phyloP scores from a whole-genome alignment of 1,139 yeast genomes.

The Debaryomycetaceae sp. region DNA sequence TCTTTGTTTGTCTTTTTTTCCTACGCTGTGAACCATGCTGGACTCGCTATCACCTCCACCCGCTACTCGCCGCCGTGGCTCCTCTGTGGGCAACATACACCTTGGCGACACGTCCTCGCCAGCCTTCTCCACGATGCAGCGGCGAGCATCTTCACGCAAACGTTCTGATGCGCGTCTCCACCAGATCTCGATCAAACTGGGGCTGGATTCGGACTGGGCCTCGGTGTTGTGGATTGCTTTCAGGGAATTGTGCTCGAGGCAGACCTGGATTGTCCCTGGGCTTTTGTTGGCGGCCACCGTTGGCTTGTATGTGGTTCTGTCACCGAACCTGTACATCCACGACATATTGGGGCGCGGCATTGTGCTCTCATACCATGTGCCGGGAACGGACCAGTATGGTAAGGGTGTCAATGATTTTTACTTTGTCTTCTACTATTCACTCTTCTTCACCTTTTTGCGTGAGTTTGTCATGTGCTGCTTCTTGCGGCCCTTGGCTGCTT shows the following conservation, averaged over 20 bases:
- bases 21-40: too few relatives aligned
- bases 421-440: constrained; percentile 75
- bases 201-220: constrained; percentile 39
- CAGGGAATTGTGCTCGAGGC: constrained; percentile 60
- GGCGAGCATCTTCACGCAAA: constrained; percentile 29
- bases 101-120: constrained; percentile 57
- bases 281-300: constrained; percentile 37
- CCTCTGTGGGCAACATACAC: constrained; percentile 55
- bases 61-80: constrained; percentile 38
- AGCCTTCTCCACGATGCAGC: constrained; percentile 44
- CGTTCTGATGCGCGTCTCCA: constrained; percentile 31
- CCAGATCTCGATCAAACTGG: constrained; percentile 23
- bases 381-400: constrained; percentile 61
- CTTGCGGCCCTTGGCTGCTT: constrained; percentile 64
- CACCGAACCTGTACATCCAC: constrained; percentile 55
- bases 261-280: constrained; percentile 78
- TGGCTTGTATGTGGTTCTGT: constrained; percentile 39
- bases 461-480: constrained; percentile 86
- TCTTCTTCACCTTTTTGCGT: constrained; percentile 84
- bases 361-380: constrained; percentile 61
- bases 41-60: constrained; percentile 5
- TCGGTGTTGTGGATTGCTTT: constrained; percentile 51
- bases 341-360: constrained; percentile 59
- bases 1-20: too few relatives aligned
- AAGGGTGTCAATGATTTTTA: constrained; percentile 82